Evolutionary conservation across 2,329 filamentous ascomycete species (phyloP).

Genomic region (Claviceps paspali): DNA sequence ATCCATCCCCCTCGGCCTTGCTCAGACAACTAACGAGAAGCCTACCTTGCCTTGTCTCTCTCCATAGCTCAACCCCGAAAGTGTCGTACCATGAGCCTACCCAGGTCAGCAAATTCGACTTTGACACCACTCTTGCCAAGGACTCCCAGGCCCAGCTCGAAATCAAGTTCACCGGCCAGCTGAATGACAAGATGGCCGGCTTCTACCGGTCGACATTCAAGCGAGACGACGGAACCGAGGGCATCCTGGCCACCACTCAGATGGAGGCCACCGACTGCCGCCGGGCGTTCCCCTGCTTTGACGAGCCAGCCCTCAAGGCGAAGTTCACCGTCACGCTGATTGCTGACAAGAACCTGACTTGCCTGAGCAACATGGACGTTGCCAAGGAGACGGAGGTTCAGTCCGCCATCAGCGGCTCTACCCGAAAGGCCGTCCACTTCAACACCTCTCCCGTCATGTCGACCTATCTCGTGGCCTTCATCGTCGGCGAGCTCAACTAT

Average conservation of each 20-base stretch:
- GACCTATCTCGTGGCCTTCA: slow-evolving; percentile 86
- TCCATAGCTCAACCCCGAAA: slow-evolving; percentile 17
- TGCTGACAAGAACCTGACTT: slow-evolving; percentile 80
- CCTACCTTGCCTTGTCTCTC: not conserved
- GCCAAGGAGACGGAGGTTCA: slow-evolving; percentile 57
- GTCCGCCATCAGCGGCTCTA: slow-evolving; percentile 23
- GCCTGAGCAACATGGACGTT: slow-evolving; percentile 94
- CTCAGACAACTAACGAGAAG: not conserved
- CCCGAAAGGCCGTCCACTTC: slow-evolving; percentile 70
- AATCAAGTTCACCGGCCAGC: slow-evolving; percentile 51
- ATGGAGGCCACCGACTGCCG: slow-evolving; percentile 94
- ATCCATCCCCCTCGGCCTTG: not conserved
- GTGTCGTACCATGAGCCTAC: slow-evolving; percentile 61
- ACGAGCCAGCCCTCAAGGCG: slow-evolving; percentile 88
- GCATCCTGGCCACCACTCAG: slow-evolving; percentile 79
- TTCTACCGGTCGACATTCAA: slow-evolving; percentile 96
- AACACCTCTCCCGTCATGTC: slow-evolving; percentile 90
- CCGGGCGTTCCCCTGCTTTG: slow-evolving; percentile 88
- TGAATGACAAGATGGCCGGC: slow-evolving; percentile 94
- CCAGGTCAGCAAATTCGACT: slow-evolving; percentile 70
- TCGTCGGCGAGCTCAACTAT: slow-evolving; percentile 85
- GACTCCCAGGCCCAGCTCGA: slow-evolving; percentile 56
- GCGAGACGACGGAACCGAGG: slow-evolving; percentile 59
- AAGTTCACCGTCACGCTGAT: slow-evolving; percentile 83
- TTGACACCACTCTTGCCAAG: slow-evolving; percentile 56